Base-by-base conservation (phyloP, 805 yeast genomes). In the Candida methanosorbosa region DNA sequence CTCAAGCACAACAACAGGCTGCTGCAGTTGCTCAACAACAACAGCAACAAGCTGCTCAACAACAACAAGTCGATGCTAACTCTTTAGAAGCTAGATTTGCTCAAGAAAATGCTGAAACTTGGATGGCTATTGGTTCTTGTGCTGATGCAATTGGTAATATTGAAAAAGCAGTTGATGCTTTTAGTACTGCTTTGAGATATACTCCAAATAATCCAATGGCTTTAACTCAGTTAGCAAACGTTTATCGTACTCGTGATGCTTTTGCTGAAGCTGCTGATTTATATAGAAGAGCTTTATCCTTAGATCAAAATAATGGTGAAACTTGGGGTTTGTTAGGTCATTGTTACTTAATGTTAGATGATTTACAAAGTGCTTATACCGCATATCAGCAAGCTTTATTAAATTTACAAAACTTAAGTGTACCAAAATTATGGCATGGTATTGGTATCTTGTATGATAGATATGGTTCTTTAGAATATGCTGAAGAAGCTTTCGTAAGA, bases 361-460 rank as follows among this genome's bases (percentile, higher is more conserved):
- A 92, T 51, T 69, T 92, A 40, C 96, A 85, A 57, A 75, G 95
- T 49, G 97, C 97, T 7, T 92, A 92, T 56, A 81, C 88, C 30
- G 95, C 97, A 3, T 92, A 92, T 63, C 98, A 92, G 63, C 88
- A 94, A 54, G 97, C 97, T 3, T 66, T 92, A 32, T 82, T 84
- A 58, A 92, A 86, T 56, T 63, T 88, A 53, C 85, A 83, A 43
- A 90, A 92, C 52, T 94, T 96, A 31, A 85, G 86, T 46, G 97
- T 88, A 36, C 97, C 97, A 37, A 87, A 87, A 55, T 72, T 92
- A 46, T 92, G 98, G 98, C 97, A 92, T 59, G 98, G 98, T 0
- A 90, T 92, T 44, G 98, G 98, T 24, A 92, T 92, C 39, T 68
- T 92, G 40, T 92, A 92, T 57, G 98, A 92, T 59, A 70, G 98